Conservation (phyloP, 129 eudicot genomes). For the Artemisia tridentata region DNA sequence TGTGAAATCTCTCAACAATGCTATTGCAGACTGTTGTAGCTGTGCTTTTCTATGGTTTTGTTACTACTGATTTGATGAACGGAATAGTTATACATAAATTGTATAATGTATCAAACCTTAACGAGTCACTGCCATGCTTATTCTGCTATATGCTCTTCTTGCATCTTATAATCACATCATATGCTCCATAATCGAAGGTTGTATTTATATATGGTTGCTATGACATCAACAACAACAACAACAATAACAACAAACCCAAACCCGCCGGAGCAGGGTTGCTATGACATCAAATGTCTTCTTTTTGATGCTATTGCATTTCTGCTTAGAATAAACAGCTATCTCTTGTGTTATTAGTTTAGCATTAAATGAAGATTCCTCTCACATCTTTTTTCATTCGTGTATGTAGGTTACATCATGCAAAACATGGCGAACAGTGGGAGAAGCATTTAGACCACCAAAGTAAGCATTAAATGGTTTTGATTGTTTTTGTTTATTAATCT, state of each 20-base stretch:
- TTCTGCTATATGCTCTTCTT: conserved; percentile 1
- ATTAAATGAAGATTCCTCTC: conserved; percentile 6
- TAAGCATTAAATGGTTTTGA: conserved; percentile 37
- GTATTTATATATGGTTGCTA: conserved; percentile 8
- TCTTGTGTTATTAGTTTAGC: conserved; percentile 18
- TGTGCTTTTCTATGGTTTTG: not conserved
- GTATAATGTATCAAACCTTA: conserved; percentile 12
- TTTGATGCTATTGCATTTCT: not conserved
- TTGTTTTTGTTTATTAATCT: conserved; percentile 10
- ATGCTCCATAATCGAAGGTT: not conserved
- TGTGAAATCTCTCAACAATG: conserved; percentile 10
- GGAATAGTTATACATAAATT: not conserved
- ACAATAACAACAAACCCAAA: too few relatives aligned
- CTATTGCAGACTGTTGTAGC: conserved; percentile 8
- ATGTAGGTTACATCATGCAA: conserved; percentile 85
- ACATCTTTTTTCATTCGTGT: conserved; percentile 9
- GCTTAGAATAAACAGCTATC: conserved; percentile 1
- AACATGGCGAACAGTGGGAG: conserved; percentile 95
- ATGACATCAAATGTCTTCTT: conserved; percentile 5
- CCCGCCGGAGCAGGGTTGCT: too few relatives aligned
- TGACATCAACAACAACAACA: too few relatives aligned
- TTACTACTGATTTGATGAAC: conserved; percentile 14
- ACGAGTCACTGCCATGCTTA: conserved; percentile 6
- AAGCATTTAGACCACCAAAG: conserved; percentile 96
- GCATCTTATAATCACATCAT: not conserved